Base-by-base conservation (phyloP, 805 yeast genomes). In the Groenewaldozyma tartarivorans region DNA sequence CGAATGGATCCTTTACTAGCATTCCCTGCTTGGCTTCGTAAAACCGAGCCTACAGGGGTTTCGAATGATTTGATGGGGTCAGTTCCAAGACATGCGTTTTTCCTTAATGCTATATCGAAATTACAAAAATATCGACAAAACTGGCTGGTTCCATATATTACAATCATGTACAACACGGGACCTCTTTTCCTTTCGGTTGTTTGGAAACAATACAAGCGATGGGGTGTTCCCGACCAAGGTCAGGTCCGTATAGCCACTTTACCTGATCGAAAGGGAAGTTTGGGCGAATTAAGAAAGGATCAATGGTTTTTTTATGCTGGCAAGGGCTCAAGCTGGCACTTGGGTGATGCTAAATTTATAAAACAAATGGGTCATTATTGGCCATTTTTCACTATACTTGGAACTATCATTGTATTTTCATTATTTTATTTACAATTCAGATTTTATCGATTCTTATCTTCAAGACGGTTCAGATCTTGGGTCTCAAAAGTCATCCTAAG, bases 41-140 rank as follows among this genome's bases (percentile, higher is more conserved):
- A 84, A 56, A 87, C 96, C 1, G 63, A 74, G 4, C 96, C 96
- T 20, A 81, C 94, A 0, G 96, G 96, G 39, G 76, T 88, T 32
- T 83, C 95, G 3, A 88, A 88, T 59, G 95, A 87, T 57, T 87
- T 87, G 13, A 82, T 88, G 94, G 95, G 94, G 7, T 67, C 90
- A 2, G 79, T 81, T 9, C 95, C 94, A 26, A 67, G 70, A 37
- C 96, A 88, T 60, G 95, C 95, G 2, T 84, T 87, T 62, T 85
- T 84, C 65, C 58, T 71, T 36, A 79, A 78, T 54, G 81, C 72
- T 15, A 71, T 85, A 45, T 81, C 79, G 46, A 72, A 72, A 36
- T 67, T 88, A 45, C 61, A 76, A 46, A 67, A 62, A 39, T 80
- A 75, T 55, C 77, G 85, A 54, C 69, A 72, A 50, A 81, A 83